Evolutionary conservation across 2,329 filamentous ascomycete genomes (phyloP).

Genomic region (Claviceps fusiformis): DNA sequence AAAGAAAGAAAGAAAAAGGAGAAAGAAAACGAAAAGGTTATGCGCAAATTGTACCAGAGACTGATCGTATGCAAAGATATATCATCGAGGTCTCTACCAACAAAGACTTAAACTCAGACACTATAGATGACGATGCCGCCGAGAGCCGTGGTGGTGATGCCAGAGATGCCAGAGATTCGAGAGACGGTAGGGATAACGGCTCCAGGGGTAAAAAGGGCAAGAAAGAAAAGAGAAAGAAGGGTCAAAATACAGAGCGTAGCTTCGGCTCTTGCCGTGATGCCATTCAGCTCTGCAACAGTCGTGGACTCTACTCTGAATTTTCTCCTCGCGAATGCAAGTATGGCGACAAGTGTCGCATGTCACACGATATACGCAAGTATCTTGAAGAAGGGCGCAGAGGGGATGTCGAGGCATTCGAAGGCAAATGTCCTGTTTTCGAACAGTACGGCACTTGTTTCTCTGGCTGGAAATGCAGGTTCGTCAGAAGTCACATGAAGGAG

Average conservation of each 20-base stretch:
- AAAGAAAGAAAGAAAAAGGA: neutral
- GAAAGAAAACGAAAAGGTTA: no score
- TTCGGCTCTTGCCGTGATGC: slow-evolving; percentile 72
- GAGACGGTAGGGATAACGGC: slow-evolving; percentile 41
- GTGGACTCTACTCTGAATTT: slow-evolving; percentile 62
- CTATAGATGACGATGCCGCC: slow-evolving; percentile 34
- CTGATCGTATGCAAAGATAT: slow-evolving; percentile 21
- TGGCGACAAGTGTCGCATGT: slow-evolving; percentile 66
- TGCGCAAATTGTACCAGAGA: neutral
- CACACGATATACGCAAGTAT: slow-evolving; percentile 78
- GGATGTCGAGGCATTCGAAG: slow-evolving; percentile 63
- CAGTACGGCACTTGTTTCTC: slow-evolving; percentile 61
- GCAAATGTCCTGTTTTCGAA: slow-evolving; percentile 72
- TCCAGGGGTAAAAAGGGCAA: slow-evolving; percentile 26
- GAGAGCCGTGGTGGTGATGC: slow-evolving; percentile 25
- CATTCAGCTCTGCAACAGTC: slow-evolving; percentile 63
- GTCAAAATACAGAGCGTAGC: slow-evolving; percentile 68
- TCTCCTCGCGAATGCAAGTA: slow-evolving; percentile 65
- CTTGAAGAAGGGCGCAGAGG: slow-evolving; percentile 67
- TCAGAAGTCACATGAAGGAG: slow-evolving; percentile 75
- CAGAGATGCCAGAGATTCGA: slow-evolving; percentile 27
- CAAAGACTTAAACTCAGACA: slow-evolving; percentile 12
- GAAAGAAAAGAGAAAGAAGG: slow-evolving; percentile 36
- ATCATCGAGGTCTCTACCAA: slow-evolving; percentile 23
- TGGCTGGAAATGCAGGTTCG: slow-evolving; percentile 93